Base-by-base conservation (phyloP, 208 protist species). In the Strigomonas galati region DNA sequence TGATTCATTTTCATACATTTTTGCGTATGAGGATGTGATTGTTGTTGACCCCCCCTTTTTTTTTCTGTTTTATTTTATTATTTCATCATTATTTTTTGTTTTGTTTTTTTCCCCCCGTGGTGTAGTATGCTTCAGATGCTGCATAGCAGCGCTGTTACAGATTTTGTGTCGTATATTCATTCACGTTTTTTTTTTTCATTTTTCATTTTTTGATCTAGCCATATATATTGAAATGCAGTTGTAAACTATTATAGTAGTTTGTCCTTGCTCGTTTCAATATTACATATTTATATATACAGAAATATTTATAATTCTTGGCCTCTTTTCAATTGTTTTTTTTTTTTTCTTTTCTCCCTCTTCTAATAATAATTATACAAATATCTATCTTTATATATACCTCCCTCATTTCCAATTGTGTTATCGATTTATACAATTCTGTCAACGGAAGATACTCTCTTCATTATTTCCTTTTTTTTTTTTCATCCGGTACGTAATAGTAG, bases 131-230 rank as follows among this genome's bases (percentile, higher is more conserved):
- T n/a, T n/a, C n/a, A n/a, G n/a, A n/a, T n/a, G n/a, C n/a, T n/a
- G n/a, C n/a, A n/a, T n/a, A n/a, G n/a, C n/a, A n/a, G n/a, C n/a
- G n/a, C n/a, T n/a, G n/a, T n/a, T n/a, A n/a, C n/a, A n/a, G n/a
- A n/a, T n/a, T n/a, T n/a, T n/a, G n/a, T n/a, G n/a, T n/a, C n/a
- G n/a, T n/a, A n/a, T n/a, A n/a, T n/a, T n/a, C n/a, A n/a, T n/a
- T n/a, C n/a, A n/a, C n/a, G n/a, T n/a, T n/a, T 58, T 65, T 51
- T 62, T 54, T 53, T 57, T n/a, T 19, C 26, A 37, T 46, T 28
- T 26, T 53, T 48, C 35, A 44, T n/a, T 10, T 27, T 21, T 23
- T 12, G 2, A 32, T 26, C 19, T 32, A 17, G 5, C 3, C 62
- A 9, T 37, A 17, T 55, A 48, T 62, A 28, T 56, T 53, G 51